Conservation (phyloP, 108 stramenopile species). For the Nitzschia inconspicua region DNA sequence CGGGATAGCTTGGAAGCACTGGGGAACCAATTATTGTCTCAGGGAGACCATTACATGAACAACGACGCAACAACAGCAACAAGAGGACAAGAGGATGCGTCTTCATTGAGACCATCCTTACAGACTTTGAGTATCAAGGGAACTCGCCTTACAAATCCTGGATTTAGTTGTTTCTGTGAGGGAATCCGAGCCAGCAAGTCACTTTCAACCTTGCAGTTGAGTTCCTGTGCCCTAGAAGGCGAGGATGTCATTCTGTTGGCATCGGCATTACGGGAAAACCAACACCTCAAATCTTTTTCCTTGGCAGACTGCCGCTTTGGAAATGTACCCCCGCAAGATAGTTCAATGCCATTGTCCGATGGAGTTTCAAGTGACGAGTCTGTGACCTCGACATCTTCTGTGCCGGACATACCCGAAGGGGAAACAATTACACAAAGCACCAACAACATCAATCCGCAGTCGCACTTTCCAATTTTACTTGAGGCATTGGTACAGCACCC, state of each 20-base stretch:
- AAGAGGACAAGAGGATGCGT: neutral
- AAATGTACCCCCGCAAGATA: neutral
- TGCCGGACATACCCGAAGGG: no score
- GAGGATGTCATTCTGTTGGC: constrained; percentile 16
- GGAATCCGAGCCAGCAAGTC: constrained; percentile 1
- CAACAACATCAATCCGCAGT: constrained; percentile 2
- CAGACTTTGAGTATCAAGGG: constrained; percentile 13
- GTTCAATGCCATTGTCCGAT: no score
- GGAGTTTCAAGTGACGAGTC: no score
- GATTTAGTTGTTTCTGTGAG: constrained; percentile 9
- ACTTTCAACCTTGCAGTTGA: constrained; percentile 8
- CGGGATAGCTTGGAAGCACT: constrained; percentile 5
- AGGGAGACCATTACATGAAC: neutral
- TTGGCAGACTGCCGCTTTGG: constrained; percentile 22
- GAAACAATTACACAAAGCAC: constrained; percentile 9
- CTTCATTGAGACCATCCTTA: neutral
- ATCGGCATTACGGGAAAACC: constrained; percentile 4
- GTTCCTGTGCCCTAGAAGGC: constrained; percentile 7
- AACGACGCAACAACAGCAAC: neutral
- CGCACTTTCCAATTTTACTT: neutral
- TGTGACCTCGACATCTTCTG: no score
- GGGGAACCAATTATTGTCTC: neutral
- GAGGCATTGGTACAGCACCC: constrained; percentile 8
- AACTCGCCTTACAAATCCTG: constrained; percentile 1
- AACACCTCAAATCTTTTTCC: constrained; percentile 7